Percentiles rank a stretch among this genome's conserved stretches.
Evolutionary conservation across 2,329 filamentous ascomycete genomes (phyloP).

Genomic region (Trichoderma semiorbis): DNA sequence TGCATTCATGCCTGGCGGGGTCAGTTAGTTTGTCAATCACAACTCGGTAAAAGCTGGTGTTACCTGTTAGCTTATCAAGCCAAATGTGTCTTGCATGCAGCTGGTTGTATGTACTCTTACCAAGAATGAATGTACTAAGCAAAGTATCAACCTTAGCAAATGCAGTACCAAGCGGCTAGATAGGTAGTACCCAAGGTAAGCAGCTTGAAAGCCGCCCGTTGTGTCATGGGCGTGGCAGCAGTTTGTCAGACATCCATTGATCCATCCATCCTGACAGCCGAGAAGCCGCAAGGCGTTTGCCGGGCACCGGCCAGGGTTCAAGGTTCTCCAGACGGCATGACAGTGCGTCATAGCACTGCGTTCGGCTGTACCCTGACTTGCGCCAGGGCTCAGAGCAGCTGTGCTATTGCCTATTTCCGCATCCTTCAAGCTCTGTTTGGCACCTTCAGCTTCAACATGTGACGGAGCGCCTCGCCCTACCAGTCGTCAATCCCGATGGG

Average conservation of each 20-base stretch:
- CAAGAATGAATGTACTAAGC: neutral
- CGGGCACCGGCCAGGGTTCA: neutral
- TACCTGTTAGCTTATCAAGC: neutral
- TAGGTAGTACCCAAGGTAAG: neutral
- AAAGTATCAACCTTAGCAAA: neutral
- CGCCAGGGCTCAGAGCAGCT: neutral
- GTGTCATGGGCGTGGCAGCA: neutral
- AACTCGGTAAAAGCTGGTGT: neutral
- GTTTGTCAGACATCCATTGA: neutral
- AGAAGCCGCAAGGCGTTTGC: neutral
- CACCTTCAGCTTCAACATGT: conserved; percentile 13
- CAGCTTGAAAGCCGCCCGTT: neutral
- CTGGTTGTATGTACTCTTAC: neutral
- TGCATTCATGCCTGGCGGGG: neutral
- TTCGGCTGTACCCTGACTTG: neutral
- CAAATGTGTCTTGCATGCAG: neutral
- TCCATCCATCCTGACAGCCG: neutral
- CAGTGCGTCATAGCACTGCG: conserved; percentile 8
- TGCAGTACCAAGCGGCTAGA: neutral
- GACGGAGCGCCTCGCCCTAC: neutral
- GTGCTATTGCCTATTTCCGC: conserved; percentile 6
- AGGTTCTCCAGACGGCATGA: conserved; percentile 1
- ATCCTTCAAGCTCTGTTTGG: conserved; percentile 6
- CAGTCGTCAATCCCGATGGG: neutral
- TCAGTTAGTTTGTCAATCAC: neutral